phyloP scores from a whole-genome alignment of 2,329 filamentous ascomycete species.

The Sclerotinia spermophila region DNA sequence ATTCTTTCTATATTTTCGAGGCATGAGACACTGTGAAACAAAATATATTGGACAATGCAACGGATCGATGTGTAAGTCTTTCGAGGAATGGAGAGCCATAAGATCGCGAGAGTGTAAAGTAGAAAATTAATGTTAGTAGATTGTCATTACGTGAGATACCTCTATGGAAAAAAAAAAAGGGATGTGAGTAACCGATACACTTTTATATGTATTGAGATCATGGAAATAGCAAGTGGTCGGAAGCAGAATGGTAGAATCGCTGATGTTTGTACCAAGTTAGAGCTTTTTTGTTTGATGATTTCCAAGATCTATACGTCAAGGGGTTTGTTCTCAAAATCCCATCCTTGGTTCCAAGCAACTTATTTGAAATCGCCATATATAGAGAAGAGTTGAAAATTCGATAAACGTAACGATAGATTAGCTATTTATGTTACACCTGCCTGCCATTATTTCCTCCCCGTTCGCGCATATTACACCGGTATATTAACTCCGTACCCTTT shows the following conservation, averaged over 20 bases:
- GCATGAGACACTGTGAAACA: background rate
- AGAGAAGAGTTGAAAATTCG: rapidly evolving
- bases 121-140: background rate
- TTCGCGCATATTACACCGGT: background rate
- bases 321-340: background rate
- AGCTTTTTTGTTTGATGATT: background rate
- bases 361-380: background rate
- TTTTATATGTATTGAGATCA: background rate
- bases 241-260: background rate
- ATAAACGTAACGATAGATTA: too few relatives aligned
- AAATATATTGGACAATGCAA: background rate
- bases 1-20: background rate
- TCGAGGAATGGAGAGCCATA: too few relatives aligned
- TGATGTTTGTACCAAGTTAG: background rate
- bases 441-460: background rate
- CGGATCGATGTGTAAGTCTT: background rate
- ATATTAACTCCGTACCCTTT: background rate
- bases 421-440: too few relatives aligned
- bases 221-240: too few relatives aligned
- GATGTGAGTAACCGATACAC: background rate
- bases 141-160: background rate
- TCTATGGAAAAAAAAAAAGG: background rate
- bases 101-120: too few relatives aligned
- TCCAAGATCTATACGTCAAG: background rate
- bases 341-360: background rate